Base-by-base conservation (phyloP, 352 stramenopile genomes). In the Pythium myriotylum region DNA sequence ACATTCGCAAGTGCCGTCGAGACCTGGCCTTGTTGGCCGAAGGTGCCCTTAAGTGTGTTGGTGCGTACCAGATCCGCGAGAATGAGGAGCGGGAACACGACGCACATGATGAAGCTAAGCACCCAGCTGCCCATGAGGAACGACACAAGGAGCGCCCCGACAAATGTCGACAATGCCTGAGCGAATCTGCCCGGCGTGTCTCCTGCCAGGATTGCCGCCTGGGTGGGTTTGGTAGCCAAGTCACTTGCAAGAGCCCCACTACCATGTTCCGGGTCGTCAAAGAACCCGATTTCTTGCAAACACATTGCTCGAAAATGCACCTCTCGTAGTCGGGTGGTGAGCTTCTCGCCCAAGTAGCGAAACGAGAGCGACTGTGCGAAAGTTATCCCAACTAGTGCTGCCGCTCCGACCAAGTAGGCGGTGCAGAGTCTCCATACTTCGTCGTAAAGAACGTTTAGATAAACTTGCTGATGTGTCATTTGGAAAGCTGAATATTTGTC, bases 81-180 rank as follows among this genome's bases (percentile, higher is more conserved):
- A 7, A 91, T 47, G 14, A 96, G 35, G 22, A 93, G 51, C 0
- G 88, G 88, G 8, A 93, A 68, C 0, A 89, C 42, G 3, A 73
- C 68, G 23, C 87, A 43, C 70, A 93, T 83, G 46, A 94, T 70
- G 1, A 92, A 52, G 2, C 79, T 84, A 6, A 96, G 59, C 13
- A 89, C 41, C 84, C 84, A 94, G 37, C 75, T 86, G 6, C 79
- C 83, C 14, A 79, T 62, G 2, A 76, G 66, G 33, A 93, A 87
- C 22, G 85, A 87, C 20, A 94, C 83, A 0, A 80, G 47, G 13
- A 91, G 47, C 4, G 75, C 80, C 3, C 76, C 68, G 16, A 84
- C 16, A n/a, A 91, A 71, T 4, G 80, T 87, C 24, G 79, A 74
- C 0, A 79, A 20, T 2, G 73, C 72, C 32, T 88, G 74, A 10